A percentile compares a stretch with the other conserved stretches of the same genome.
Evolutionary conservation across 768 basidiomycete genomes (phyloP).

Genomic region (Tylopilus rubrobrunneus): DNA sequence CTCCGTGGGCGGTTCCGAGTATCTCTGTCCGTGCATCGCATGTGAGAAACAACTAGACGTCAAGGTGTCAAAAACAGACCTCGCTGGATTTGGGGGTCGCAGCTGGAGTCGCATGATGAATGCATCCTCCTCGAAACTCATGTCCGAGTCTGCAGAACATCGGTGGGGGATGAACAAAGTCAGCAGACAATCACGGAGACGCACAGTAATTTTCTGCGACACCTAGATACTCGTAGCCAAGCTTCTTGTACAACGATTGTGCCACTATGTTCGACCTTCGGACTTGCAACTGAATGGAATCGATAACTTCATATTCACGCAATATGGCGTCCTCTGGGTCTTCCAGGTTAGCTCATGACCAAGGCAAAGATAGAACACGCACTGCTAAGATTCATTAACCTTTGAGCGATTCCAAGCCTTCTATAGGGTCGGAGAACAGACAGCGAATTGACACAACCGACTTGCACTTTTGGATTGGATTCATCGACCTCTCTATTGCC

Average conservation of each 20-base stretch:
- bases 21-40: background rate
- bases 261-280: conserved; percentile 28
- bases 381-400: conserved; percentile 26
- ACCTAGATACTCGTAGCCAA: conserved; percentile 18
- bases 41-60: background rate
- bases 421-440: conserved; percentile 27
- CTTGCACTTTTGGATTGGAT: background rate
- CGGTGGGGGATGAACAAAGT: background rate
- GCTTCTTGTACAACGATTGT: conserved; percentile 19
- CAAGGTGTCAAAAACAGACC: background rate
- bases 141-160: conserved; percentile 13
- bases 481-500: conserved; percentile 22
- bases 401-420: conserved; percentile 26
- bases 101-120: conserved; percentile 21
- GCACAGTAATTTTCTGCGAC: conserved; percentile 25
- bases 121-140: conserved; percentile 24
- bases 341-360: background rate
- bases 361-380: conserved; percentile 2
- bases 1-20: conserved; percentile 1
- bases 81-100: background rate
- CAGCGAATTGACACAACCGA: conserved; percentile 30
- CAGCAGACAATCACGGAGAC: conserved; percentile 2
- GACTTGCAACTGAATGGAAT: conserved; percentile 27
- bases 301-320: conserved; percentile 11
- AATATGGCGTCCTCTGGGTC: conserved; percentile 24